Percentiles rank a stretch among this genome's conserved stretches.
Evolutionary conservation across 164 flowering plant genomes (phyloP).

Genomic region (Vitis cinerea): DNA sequence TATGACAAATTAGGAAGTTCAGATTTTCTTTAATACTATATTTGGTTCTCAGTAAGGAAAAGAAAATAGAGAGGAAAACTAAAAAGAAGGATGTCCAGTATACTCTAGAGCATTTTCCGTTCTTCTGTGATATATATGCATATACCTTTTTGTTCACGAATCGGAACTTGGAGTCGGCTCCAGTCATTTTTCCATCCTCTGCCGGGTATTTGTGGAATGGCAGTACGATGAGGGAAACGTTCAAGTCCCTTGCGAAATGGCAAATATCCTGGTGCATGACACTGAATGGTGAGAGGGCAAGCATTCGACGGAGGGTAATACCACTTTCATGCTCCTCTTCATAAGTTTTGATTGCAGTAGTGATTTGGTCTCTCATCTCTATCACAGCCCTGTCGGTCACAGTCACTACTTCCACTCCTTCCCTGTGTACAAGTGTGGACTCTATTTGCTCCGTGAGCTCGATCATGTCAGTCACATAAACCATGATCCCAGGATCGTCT

Average conservation of each 20-base stretch:
- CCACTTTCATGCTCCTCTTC: constrained; percentile 34
- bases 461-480: constrained; percentile 59
- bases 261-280: constrained; percentile 60
- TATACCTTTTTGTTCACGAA: constrained; percentile 64
- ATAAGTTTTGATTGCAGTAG: constrained; percentile 27
- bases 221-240: constrained; percentile 48
- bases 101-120: no score
- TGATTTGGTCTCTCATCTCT: constrained; percentile 47
- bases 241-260: constrained; percentile 46
- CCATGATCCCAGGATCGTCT: constrained; percentile 35
- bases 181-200: constrained; percentile 38
- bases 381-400: constrained; percentile 44
- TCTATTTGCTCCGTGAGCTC: constrained; percentile 57
- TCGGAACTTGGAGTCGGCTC: constrained; percentile 37
- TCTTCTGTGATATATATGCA: no score
- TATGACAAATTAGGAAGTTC: no score
- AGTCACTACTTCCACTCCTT: constrained; percentile 31
- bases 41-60: no score
- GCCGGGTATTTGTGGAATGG: constrained; percentile 57
- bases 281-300: constrained; percentile 47
- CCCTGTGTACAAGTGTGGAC: constrained; percentile 40
- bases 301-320: constrained; percentile 38
- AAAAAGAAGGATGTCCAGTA: no score
- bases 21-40: no score
- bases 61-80: no score